phyloP scores from a whole-genome alignment of 495 filamentous ascomycete genomes.

The Talaromyces stipitatus region DNA sequence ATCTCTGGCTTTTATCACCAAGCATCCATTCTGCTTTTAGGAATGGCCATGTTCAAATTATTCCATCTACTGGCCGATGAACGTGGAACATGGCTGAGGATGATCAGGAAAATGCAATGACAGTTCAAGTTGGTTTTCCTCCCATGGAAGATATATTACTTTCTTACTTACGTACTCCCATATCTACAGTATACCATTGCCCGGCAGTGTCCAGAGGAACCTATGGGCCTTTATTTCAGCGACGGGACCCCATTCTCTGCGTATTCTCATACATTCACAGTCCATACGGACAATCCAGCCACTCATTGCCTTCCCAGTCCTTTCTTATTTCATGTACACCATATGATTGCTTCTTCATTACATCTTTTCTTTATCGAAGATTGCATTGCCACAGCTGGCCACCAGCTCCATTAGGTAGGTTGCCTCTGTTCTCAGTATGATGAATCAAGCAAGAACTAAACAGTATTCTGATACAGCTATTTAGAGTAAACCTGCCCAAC shows the following conservation, averaged over 20 bases:
- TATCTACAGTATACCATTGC: background rate
- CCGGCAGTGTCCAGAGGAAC: background rate
- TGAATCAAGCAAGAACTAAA: background rate
- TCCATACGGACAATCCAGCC: background rate
- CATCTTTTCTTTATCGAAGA: constrained; percentile 8
- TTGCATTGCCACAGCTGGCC: background rate
- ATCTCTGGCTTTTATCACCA: constrained; percentile 8
- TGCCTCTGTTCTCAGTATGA: background rate
- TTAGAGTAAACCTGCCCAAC: background rate
- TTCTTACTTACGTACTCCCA: background rate
- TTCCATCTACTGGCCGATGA: background rate
- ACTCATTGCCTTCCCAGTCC: constrained; percentile 4
- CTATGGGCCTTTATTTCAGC: background rate
- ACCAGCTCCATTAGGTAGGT: constrained; percentile 1
- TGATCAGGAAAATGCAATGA: background rate
- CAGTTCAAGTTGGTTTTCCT: background rate
- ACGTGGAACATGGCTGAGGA: background rate
- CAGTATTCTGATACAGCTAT: background rate
- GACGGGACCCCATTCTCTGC: background rate
- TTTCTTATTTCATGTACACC: constrained; percentile 9
- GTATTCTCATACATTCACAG: background rate
- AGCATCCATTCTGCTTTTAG: constrained; percentile 11
- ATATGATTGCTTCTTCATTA: constrained; percentile 6
- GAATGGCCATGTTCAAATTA: constrained; percentile 8
- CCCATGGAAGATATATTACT: background rate